Conservation (phyloP, 2,329 filamentous ascomycete species). For the Diplodia mutila region DNA sequence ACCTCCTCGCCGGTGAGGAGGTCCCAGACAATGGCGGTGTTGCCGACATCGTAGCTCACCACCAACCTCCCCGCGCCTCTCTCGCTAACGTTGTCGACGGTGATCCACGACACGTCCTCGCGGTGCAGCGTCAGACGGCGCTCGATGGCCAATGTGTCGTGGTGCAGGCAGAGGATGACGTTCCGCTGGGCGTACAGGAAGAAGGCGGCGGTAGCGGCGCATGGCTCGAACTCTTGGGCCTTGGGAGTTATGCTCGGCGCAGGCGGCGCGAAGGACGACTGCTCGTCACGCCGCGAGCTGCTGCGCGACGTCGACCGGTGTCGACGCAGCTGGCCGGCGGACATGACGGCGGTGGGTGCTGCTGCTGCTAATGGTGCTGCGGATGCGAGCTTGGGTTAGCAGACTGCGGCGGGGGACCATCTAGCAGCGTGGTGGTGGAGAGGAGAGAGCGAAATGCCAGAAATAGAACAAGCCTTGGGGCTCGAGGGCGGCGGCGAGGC, state of each 20-base stretch:
- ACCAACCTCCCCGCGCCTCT: conserved; percentile 81
- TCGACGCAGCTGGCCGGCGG: conserved; percentile 45
- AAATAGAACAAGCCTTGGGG: conserved; percentile 27
- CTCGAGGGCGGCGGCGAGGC: conserved; percentile 32
- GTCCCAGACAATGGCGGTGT: conserved; percentile 97
- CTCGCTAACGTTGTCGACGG: conserved; percentile 90
- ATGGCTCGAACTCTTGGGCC: conserved; percentile 72
- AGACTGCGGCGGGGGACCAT: conserved; percentile 26
- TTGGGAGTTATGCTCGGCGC: conserved; percentile 51
- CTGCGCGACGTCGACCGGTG: conserved; percentile 48
- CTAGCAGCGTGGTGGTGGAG: conserved; percentile 5
- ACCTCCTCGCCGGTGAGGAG: conserved; percentile 88
- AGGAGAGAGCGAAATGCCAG: conserved; percentile 22
- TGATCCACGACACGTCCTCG: conserved; percentile 80
- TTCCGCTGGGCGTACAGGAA: conserved; percentile 86
- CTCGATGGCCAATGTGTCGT: conserved; percentile 90
- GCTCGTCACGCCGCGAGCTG: conserved; percentile 40
- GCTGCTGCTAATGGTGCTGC: conserved; percentile 37
- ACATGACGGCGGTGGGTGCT: conserved; percentile 44
- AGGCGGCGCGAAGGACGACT: conserved; percentile 37
- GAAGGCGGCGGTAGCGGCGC: conserved; percentile 86
- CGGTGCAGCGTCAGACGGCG: conserved; percentile 81
- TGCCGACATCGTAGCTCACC: conserved; percentile 88
- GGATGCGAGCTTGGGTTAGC: conserved; percentile 32
- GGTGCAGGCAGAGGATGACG: conserved; percentile 83